Conservation (phyloP, 495 filamentous ascomycete genomes). For the Aspergillus bertholletiae region DNA sequence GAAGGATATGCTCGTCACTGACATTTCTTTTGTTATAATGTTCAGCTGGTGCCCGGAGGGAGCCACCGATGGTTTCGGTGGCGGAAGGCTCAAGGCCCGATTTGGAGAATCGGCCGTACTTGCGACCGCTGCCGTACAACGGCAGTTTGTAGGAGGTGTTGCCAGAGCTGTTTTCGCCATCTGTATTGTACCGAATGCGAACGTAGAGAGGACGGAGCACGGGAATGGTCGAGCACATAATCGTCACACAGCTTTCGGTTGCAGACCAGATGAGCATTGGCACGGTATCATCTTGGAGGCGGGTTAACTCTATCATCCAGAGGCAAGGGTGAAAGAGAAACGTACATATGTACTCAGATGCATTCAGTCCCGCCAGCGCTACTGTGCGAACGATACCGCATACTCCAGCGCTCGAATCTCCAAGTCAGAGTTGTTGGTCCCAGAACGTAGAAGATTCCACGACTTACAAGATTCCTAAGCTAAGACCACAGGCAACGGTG, state of each 20-base stretch:
- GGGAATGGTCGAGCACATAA: conserved; percentile 27
- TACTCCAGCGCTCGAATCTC: conserved; percentile 20
- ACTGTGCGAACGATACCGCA: conserved; percentile 29
- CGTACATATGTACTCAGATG: conserved; percentile 26
- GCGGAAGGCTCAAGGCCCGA: conserved; percentile 2
- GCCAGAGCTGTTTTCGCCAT: conserved; percentile 12
- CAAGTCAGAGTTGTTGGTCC: no score
- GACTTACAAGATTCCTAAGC: conserved; percentile 24
- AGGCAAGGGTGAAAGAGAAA: not conserved
- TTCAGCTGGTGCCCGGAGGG: conserved; percentile 3
- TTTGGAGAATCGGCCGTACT: conserved; percentile 13
- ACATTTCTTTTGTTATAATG: conserved; percentile 5
- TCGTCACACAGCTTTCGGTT: conserved; percentile 24
- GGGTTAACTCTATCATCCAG: not conserved
- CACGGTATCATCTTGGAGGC: conserved; percentile 20
- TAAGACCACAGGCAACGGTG: conserved; percentile 23
- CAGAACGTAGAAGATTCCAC: not conserved
- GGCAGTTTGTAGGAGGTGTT: conserved; percentile 23
- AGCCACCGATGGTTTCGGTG: conserved; percentile 1
- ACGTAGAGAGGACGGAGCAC: conserved; percentile 26
- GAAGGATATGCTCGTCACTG: conserved; percentile 22
- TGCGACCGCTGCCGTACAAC: conserved; percentile 17
- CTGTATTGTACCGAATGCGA: conserved; percentile 21
- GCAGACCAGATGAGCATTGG: conserved; percentile 29
- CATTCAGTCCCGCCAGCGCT: conserved; percentile 17